These are phyloP conservation scores for Peronospora farinosa DNA, from an alignment of 352 stramenopile species.

Conservation along the genomic window DNA sequence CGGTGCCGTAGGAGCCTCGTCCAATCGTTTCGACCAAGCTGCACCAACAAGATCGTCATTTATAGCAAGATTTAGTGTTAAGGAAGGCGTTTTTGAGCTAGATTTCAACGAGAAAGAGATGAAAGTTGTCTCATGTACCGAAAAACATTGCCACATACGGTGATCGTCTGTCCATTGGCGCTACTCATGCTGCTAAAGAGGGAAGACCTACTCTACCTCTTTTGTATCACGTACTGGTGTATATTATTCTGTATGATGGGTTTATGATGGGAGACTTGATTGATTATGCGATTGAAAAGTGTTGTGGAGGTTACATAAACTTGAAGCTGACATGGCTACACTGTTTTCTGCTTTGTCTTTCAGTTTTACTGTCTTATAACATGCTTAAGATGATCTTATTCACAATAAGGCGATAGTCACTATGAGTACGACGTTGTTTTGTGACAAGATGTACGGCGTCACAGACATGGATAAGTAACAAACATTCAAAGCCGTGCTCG, in stretches of 20 bases:
- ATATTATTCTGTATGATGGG: conserved; percentile 17
- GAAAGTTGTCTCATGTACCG: conserved; percentile 26
- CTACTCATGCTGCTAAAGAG: conserved; percentile 40
- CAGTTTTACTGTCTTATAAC: too few relatives aligned
- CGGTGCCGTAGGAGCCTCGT: conserved; percentile 74
- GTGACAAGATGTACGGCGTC: neutral
- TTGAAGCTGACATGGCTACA: neutral
- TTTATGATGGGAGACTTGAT: neutral
- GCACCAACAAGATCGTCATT: conserved; percentile 7
- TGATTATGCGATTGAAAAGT: neutral
- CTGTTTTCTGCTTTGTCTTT: neutral
- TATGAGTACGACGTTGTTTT: too few relatives aligned
- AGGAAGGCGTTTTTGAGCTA: neutral
- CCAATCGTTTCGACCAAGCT: conserved; percentile 78
- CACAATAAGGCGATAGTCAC: too few relatives aligned
- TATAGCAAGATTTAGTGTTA: conserved; percentile 1
- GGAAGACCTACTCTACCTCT: conserved; percentile 5
- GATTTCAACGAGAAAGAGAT: neutral
- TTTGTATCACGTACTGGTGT: conserved; percentile 8
- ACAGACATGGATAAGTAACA: neutral
- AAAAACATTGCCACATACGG: conserved; percentile 76
- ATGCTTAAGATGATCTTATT: too few relatives aligned
- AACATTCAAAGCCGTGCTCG: neutral
- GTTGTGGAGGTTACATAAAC: neutral
- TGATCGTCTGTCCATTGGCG: conserved; percentile 66